Evolutionary conservation across 225 moss, liverwort and hornwort species (phyloP).

Genomic region (Takakia lepidozioides): DNA sequence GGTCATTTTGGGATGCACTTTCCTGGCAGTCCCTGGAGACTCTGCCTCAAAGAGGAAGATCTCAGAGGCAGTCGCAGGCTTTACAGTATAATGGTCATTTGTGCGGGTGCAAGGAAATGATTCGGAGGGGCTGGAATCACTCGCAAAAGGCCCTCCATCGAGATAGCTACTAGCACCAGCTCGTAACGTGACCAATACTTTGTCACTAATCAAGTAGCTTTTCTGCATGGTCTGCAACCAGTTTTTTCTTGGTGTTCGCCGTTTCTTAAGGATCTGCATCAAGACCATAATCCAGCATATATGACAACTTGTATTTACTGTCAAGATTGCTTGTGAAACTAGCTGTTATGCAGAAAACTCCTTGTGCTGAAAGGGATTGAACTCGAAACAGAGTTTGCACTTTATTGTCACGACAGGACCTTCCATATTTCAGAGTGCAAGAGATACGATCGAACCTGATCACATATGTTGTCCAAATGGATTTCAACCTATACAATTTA

Average conservation of each 20-base stretch:
- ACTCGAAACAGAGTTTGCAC: too few species aligned
- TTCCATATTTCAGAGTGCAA: too few species aligned
- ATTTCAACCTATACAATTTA: background rate
- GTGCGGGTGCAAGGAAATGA: constrained; percentile 9
- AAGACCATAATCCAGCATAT: background rate
- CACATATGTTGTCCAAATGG: background rate
- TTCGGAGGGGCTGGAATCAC: background rate
- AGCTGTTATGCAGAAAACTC: too few species aligned
- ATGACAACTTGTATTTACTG: background rate
- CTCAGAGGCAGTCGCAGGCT: constrained; percentile 2
- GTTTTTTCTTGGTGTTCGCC: constrained; percentile 57
- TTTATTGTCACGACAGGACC: too few species aligned
- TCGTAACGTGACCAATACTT: background rate
- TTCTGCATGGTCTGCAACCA: constrained; percentile 6
- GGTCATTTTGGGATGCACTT: background rate
- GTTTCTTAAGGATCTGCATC: constrained; percentile 55
- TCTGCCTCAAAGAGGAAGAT: background rate
- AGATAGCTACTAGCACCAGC: background rate
- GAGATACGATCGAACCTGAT: background rate
- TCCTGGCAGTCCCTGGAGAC: background rate
- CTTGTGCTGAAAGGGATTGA: too few species aligned
- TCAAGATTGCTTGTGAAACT: background rate
- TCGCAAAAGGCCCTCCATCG: background rate
- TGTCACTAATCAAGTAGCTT: constrained; percentile 6
- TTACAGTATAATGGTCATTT: constrained; percentile 10